Percentiles rank a stretch among this genome's conserved stretches.
Conservation (phyloP, 2,329 filamentous ascomycete genomes). For the Phialophora tarda region DNA sequence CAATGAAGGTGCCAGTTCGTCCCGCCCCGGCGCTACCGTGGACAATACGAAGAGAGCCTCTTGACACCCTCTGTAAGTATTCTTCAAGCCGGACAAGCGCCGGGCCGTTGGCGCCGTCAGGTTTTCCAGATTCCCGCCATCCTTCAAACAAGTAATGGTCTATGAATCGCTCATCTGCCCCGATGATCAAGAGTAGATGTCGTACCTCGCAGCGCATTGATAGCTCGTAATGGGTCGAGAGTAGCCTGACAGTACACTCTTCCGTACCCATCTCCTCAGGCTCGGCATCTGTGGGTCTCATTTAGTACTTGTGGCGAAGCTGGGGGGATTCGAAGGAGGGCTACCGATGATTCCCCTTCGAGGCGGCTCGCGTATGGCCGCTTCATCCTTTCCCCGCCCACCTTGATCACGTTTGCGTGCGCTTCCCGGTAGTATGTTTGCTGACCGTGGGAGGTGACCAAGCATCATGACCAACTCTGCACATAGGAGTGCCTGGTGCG, state of each 20-base stretch:
- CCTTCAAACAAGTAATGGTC: neutral
- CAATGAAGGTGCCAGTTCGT: neutral
- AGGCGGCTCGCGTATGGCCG: neutral
- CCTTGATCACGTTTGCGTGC: neutral
- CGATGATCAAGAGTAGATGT: neutral
- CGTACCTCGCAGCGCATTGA: neutral
- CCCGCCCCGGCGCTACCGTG: neutral
- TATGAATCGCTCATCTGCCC: neutral
- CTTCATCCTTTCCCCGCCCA: neutral
- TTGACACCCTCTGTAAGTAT: neutral
- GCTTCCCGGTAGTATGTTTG: no score
- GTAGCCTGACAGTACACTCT: neutral
- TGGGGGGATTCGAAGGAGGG: neutral
- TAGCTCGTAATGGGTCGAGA: neutral
- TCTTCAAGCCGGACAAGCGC: neutral
- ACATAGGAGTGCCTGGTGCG: neutral
- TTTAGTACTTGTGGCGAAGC: neutral
- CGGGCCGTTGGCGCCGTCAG: neutral
- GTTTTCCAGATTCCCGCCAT: neutral
- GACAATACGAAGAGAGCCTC: neutral
- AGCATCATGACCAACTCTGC: neutral
- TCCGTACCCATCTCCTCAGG: neutral
- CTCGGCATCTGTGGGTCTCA: neutral
- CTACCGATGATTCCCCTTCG: neutral
- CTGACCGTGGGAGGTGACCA: neutral